Evolutionary conservation across 1,139 yeast genomes (phyloP).

Genomic region (Hansenula sp.): DNA sequence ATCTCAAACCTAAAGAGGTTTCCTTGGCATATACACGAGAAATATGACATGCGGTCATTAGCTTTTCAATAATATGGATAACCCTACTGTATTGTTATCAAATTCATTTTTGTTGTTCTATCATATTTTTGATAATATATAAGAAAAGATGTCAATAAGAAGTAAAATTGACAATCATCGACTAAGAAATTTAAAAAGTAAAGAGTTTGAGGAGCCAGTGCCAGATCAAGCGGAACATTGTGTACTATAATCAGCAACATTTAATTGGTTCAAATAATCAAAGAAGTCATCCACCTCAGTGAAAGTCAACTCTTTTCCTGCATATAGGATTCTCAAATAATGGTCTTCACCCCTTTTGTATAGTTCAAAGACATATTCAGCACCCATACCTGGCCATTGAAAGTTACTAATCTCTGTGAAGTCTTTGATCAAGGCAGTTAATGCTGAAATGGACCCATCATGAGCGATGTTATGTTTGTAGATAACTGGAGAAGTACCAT

Average conservation of each 20-base stretch:
- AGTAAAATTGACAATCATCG: too few species aligned
- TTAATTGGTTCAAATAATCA: slow-evolving; percentile 15
- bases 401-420: slow-evolving; percentile 22
- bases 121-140: too few species aligned
- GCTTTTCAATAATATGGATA: too few species aligned
- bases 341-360: slow-evolving; percentile 25
- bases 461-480: slow-evolving; percentile 38
- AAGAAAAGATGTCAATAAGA: too few species aligned
- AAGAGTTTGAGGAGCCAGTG: too few species aligned
- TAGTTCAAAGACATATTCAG: slow-evolving; percentile 34
- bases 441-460: slow-evolving; percentile 35
- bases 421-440: slow-evolving; percentile 31
- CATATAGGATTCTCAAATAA: slow-evolving; percentile 31
- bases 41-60: too few species aligned
- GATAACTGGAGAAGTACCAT: slow-evolving; percentile 22
- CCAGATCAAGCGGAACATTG: neutral
- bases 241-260: slow-evolving; percentile 2
- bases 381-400: slow-evolving; percentile 44
- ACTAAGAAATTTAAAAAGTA: too few species aligned
- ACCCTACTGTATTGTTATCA: too few species aligned
- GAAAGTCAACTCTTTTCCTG: slow-evolving; percentile 25
- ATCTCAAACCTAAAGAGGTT: too few species aligned
- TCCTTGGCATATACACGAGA: too few species aligned
- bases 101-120: too few species aligned
- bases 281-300: slow-evolving; percentile 14